These are phyloP conservation scores for Ceratocystis albifundus DNA, from an alignment of 2,329 filamentous ascomycete species.

Conservation along the genomic window DNA sequence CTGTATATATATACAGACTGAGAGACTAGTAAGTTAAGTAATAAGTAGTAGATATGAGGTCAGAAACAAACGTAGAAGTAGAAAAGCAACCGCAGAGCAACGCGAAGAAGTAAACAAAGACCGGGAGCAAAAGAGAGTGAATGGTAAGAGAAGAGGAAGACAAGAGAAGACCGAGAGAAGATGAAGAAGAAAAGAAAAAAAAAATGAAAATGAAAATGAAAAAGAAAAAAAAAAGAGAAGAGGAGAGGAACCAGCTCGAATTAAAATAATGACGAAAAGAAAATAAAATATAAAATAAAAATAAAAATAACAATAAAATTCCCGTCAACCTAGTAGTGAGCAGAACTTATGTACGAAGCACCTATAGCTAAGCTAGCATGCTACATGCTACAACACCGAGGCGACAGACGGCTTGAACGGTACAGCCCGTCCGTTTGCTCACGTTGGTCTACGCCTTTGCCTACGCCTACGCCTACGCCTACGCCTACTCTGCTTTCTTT, in stretches of 20 bases:
- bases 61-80: neutral
- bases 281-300: neutral
- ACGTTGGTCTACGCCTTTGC: neutral
- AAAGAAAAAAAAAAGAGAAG: constrained; percentile 4
- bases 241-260: neutral
- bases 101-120: neutral
- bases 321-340: neutral
- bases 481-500: too few species aligned
- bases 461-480: too few species aligned
- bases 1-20: neutral
- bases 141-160: neutral
- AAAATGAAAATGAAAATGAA: neutral
- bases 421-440: neutral
- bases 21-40: constrained; percentile 6
- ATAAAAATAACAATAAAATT: neutral
- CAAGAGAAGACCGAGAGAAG: neutral
- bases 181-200: constrained; percentile 7
- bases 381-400: neutral
- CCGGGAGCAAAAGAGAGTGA: neutral
- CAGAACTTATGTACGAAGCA: neutral
- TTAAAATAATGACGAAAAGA: constrained; percentile 13
- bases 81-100: neutral
- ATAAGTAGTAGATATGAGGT: neutral
- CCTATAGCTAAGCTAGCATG: too few species aligned
- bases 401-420: neutral